Conservation (phyloP, 1,139 yeast genomes). For the Pichia sp. region DNA sequence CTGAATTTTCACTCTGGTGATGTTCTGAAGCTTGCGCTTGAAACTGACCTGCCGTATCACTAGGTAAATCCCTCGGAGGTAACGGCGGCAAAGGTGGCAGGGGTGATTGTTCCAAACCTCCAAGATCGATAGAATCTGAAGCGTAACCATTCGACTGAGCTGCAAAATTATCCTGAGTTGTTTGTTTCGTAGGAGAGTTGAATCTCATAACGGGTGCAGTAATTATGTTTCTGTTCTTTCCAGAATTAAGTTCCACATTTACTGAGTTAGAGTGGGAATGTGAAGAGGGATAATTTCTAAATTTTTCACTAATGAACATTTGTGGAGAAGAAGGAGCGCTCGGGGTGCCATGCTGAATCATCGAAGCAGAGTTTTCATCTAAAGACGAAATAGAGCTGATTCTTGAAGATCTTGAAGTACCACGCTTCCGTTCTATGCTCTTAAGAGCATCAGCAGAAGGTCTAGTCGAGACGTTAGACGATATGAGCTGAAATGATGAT, state of each 20-base stretch:
- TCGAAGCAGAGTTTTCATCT: slow-evolving; percentile 2
- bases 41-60: too few relatives aligned
- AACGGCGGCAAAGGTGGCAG: too few relatives aligned
- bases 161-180: too few relatives aligned
- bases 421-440: slow-evolving; percentile 12
- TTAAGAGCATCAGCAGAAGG: slow-evolving; percentile 11
- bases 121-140: too few relatives aligned
- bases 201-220: neutral
- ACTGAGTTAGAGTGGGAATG: slow-evolving; percentile 2
- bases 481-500: slow-evolving; percentile 2
- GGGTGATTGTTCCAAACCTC: too few relatives aligned
- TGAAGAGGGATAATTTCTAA: slow-evolving; percentile 5
- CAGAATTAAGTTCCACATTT: too few relatives aligned
- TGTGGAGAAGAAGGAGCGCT: slow-evolving; percentile 14
- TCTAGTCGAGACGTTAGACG: neutral
- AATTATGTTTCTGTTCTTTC: too few relatives aligned
- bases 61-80: too few relatives aligned
- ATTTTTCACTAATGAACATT: slow-evolving; percentile 16
- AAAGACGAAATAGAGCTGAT: slow-evolving; percentile 10
- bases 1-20: too few relatives aligned
- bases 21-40: too few relatives aligned
- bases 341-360: neutral
- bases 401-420: slow-evolving; percentile 7
- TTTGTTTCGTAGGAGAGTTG: too few relatives aligned
- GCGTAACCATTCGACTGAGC: too few relatives aligned